Evolutionary conservation across 129 eudicot species (phyloP).

Genomic region (Helianthus tuberosus): DNA sequence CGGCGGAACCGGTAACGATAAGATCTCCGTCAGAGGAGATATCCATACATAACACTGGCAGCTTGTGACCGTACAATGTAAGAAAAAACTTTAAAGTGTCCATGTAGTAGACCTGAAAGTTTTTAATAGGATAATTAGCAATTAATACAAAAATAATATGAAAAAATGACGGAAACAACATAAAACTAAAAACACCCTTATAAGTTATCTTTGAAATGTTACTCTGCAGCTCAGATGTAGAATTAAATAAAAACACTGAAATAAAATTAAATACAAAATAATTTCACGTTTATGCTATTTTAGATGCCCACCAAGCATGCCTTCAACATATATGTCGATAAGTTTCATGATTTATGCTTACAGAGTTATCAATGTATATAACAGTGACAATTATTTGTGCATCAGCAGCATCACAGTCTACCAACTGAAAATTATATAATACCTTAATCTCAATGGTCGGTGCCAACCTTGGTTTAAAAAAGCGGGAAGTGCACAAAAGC

Average conservation of each 20-base stretch:
- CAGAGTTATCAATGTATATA: not conserved
- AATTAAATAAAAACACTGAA: not conserved
- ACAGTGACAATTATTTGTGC: not conserved
- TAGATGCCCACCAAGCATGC: constrained; percentile 2
- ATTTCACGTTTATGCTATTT: not conserved
- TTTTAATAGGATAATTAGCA: constrained; percentile 6
- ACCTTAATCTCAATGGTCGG: no score
- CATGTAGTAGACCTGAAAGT: constrained; percentile 80
- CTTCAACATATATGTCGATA: not conserved
- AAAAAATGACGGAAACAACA: not conserved
- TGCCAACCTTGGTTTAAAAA: no score
- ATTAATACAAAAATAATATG: not conserved
- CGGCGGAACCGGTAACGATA: constrained; percentile 92
- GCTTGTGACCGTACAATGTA: constrained; percentile 85
- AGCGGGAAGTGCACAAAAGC: no score
- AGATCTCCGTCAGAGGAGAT: constrained; percentile 94
- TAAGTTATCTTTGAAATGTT: not conserved
- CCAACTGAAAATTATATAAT: not conserved
- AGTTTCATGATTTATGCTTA: not conserved
- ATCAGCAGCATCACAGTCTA: not conserved
- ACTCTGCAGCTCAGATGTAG: not conserved
- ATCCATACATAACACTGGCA: constrained; percentile 96
- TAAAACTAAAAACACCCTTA: not conserved
- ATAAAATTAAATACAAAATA: not conserved
- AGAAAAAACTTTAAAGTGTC: constrained; percentile 78